A percentile compares a stretch with the other conserved stretches of the same genome.
phyloP scores from a whole-genome alignment of 108 stramenopile species.

The Nitzschia sp. region DNA sequence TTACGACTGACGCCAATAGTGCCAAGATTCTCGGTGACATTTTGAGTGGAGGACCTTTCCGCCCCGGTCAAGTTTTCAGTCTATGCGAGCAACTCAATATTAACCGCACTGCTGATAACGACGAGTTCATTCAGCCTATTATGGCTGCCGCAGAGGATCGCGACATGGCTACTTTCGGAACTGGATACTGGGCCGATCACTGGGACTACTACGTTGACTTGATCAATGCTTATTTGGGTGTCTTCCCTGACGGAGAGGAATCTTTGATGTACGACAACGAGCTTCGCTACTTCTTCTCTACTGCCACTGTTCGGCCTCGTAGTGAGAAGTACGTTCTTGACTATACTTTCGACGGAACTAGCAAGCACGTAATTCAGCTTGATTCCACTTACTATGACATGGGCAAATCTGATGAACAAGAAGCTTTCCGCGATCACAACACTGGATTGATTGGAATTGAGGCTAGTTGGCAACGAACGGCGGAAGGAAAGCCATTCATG shows the following conservation, averaged over 20 bases:
- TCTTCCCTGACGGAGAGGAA: constrained; percentile 94
- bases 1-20: constrained; percentile 64
- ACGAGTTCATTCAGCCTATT: constrained; percentile 70
- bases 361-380: constrained; percentile 83
- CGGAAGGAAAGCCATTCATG: constrained; percentile 64
- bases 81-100: constrained; percentile 75
- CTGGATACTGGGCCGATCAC: constrained; percentile 87
- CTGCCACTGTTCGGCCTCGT: constrained; percentile 85
- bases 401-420: constrained; percentile 76
- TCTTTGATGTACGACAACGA: constrained; percentile 85
- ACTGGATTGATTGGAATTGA: constrained; percentile 82
- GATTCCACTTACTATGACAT: constrained; percentile 76
- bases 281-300: constrained; percentile 88
- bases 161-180: constrained; percentile 77
- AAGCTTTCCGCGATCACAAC: constrained; percentile 67
- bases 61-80: constrained; percentile 89
- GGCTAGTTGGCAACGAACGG: constrained; percentile 85
- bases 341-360: constrained; percentile 79
- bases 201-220: constrained; percentile 94
- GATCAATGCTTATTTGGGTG: constrained; percentile 82
- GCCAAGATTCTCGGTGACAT: constrained; percentile 53
- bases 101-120: constrained; percentile 51
- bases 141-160: constrained; percentile 63
- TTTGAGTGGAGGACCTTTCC: constrained; percentile 81
- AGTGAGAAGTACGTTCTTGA: constrained; percentile 85